phyloP scores from a whole-genome alignment of 441 rosid genomes.

The Raphanus hybrid region DNA sequence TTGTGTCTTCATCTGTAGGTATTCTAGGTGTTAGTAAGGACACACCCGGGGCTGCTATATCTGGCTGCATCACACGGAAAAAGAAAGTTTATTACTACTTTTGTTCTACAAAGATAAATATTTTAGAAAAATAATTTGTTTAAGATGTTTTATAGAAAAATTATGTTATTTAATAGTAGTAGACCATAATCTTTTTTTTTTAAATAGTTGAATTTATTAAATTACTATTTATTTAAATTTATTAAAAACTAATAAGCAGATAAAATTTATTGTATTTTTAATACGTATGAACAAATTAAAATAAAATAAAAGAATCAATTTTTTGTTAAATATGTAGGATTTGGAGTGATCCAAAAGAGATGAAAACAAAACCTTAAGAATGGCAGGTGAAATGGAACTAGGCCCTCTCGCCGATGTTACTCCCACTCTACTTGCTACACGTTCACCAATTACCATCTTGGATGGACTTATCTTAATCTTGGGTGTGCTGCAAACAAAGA shows the following conservation, averaged over 20 bases:
- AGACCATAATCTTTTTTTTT: neutral
- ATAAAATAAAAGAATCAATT: neutral
- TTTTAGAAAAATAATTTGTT: neutral
- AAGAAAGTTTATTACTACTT: neutral
- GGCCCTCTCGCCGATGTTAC: constrained; percentile 30
- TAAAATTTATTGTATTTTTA: neutral
- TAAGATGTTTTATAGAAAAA: neutral
- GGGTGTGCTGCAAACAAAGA: constrained; percentile 9
- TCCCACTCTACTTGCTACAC: constrained; percentile 20
- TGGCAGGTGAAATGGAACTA: constrained; percentile 30
- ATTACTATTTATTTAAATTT: neutral
- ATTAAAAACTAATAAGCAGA: neutral
- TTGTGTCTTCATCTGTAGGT: constrained; percentile 12
- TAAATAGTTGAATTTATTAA: neutral
- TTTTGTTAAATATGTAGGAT: neutral
- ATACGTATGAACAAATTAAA: neutral
- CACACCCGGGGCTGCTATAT: constrained; percentile 62
- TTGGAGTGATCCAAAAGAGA: neutral
- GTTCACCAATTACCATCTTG: constrained; percentile 16
- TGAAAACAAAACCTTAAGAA: constrained; percentile 32
- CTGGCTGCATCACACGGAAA: constrained; percentile 49
- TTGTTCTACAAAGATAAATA: neutral
- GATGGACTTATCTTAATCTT: constrained; percentile 24
- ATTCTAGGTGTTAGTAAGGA: constrained; percentile 49
- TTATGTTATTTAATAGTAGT: neutral